phyloP scores from a whole-genome alignment of 78 protist genomes.

The Protostelium mycophagum region DNA sequence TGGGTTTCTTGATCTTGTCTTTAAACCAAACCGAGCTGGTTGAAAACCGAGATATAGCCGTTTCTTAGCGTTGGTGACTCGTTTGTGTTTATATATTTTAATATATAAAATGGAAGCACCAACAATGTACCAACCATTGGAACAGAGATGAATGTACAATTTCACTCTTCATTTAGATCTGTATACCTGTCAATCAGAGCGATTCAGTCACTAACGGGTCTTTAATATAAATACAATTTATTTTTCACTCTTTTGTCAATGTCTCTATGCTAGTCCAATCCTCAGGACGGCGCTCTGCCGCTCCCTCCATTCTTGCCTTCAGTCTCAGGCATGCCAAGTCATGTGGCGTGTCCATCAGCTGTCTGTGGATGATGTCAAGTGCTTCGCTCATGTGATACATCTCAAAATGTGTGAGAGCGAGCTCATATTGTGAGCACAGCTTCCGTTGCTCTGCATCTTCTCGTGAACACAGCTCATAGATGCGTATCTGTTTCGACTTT shows the following conservation, averaged over 20 bases:
- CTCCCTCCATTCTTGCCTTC: neutral
- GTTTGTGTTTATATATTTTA: too few relatives aligned
- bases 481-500: neutral
- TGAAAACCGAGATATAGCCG: too few relatives aligned
- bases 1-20: too few relatives aligned
- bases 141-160: too few relatives aligned
- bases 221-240: too few relatives aligned
- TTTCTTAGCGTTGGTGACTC: too few relatives aligned
- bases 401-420: neutral
- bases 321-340: neutral
- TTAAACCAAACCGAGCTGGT: too few relatives aligned
- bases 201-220: too few relatives aligned
- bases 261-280: neutral
- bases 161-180: too few relatives aligned
- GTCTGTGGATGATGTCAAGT: neutral
- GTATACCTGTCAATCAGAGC: too few relatives aligned
- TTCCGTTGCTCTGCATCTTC: neutral
- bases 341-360: neutral
- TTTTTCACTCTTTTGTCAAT: neutral
- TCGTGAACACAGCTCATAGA: neutral
- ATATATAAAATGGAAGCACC: too few relatives aligned
- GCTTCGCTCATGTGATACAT: neutral
- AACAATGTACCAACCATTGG: too few relatives aligned
- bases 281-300: neutral
- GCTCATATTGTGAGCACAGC: neutral